Evolutionary conservation across 2,329 filamentous ascomycete species (phyloP), one percentile per base, ranked within the genome.

Genomic region (Malbranchea cinnamomea): DNA sequence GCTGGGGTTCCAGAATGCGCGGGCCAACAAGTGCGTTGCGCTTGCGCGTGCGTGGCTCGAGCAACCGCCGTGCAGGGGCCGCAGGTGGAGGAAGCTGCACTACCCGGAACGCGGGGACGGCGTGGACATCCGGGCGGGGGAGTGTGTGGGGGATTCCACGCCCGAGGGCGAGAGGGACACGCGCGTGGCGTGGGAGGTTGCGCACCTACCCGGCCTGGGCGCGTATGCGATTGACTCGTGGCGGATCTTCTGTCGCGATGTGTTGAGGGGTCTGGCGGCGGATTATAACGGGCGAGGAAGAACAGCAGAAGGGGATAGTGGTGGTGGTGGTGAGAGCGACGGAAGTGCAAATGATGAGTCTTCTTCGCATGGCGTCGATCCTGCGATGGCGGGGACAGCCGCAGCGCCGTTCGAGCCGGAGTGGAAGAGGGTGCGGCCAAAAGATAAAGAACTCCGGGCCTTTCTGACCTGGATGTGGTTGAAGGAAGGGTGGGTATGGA

Each of bases 381-480:
- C n/a, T n/a, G n/a, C n/a, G n/a, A n/a, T n/a, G n/a, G n/a, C n/a
- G n/a, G n/a, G n/a, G n/a, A 59, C 62, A 9, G n/a, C n/a, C n/a
- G n/a, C n/a, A n/a, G n/a, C n/a, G n/a, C n/a, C n/a, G n/a, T 83
- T 85, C 47, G 74, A 83, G 43, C 81, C 83, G 0, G 85, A 94
- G 53, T 94, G 85, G 85, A 89, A 84, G 67, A 68, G 81, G 3
- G 83, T 93, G 1, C 49, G 78, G 28, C 83, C 85, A 0, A 58
- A 65, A 24, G 85, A 94, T 52, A 94, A 93, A 55, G 85, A 94
- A 52, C 59, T 94, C n/a, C 67, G 80, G 24, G 83, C 82, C 0
- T 93, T 74, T 55, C 54, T 94, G 45, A 67, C 77, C 22, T 94
- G 85, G 84, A 81, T 84, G 71, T 93, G 85, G 84, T 68, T 89